Evolutionary conservation across 495 filamentous ascomycete genomes (phyloP).

Genomic region (Physcia stellaris): DNA sequence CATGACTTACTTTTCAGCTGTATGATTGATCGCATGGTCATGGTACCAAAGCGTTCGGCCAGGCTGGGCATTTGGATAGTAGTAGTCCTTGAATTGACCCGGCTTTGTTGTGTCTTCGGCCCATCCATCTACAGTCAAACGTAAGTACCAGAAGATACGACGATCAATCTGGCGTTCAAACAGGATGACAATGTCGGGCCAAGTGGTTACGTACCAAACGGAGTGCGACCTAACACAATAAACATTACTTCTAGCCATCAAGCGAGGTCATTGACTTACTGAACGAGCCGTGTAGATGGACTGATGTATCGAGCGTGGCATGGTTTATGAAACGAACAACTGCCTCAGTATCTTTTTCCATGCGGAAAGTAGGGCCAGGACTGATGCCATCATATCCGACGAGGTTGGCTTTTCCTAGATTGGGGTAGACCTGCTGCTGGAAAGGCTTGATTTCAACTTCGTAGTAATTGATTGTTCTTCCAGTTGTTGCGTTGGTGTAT

Average conservation of each 20-base stretch:
- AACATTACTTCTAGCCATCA: too few relatives aligned
- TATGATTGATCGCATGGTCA: conserved; percentile 34
- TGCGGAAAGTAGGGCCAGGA: not conserved
- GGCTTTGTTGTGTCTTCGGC: conserved; percentile 35
- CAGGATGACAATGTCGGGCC: too few relatives aligned
- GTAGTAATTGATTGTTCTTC: not conserved
- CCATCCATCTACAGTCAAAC: conserved; percentile 48
- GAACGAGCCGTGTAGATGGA: not conserved
- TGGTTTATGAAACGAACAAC: not conserved
- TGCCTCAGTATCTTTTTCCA: not conserved
- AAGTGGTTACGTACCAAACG: too few relatives aligned
- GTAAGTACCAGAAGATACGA: too few relatives aligned
- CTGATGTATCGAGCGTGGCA: not conserved
- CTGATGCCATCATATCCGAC: not conserved
- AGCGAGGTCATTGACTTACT: too few relatives aligned
- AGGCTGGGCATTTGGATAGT: conserved; percentile 39
- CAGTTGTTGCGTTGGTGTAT: not conserved
- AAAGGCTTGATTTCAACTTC: not conserved
- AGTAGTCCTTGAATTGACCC: conserved; percentile 46
- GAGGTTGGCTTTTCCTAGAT: not conserved
- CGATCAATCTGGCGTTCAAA: too few relatives aligned
- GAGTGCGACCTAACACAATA: too few relatives aligned
- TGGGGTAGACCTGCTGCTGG: not conserved
- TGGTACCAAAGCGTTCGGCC: conserved; percentile 45
- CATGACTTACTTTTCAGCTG: conserved; percentile 40